Percentiles rank a stretch among this genome's conserved stretches.
Evolutionary conservation across 495 filamentous ascomycete species (phyloP).

Genomic region (Antarctomyces pellizariae): DNA sequence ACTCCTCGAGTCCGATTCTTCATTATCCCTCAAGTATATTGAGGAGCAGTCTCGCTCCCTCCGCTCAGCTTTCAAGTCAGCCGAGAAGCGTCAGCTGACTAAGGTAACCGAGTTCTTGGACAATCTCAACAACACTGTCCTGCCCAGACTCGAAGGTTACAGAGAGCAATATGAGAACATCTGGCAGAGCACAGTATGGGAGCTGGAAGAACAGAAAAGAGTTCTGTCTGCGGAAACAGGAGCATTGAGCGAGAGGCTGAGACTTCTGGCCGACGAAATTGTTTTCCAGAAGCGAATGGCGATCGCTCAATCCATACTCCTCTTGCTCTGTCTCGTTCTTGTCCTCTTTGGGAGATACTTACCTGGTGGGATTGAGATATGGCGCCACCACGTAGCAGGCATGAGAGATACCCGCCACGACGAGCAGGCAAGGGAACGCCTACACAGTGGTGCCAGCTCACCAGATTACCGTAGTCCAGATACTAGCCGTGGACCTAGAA

Average conservation of each 20-base stretch:
- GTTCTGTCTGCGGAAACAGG: constrained; percentile 59
- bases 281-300: constrained; percentile 91
- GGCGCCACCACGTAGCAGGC: constrained; percentile 10
- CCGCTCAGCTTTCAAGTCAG: constrained; percentile 72
- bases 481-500: too few relatives aligned
- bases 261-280: constrained; percentile 75
- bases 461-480: too few relatives aligned
- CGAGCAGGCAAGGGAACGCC: too few relatives aligned
- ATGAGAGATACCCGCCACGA: too few relatives aligned
- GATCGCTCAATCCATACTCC: constrained; percentile 65
- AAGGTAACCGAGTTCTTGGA: constrained; percentile 69
- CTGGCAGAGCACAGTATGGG: constrained; percentile 84
- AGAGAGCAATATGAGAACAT: constrained; percentile 81
- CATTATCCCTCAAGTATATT: constrained; percentile 84
- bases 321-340: constrained; percentile 69
- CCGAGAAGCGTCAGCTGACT: constrained; percentile 66
- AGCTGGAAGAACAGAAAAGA: constrained; percentile 67
- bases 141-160: constrained; percentile 62
- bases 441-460: too few relatives aligned
- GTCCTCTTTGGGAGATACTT: constrained; percentile 47
- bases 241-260: constrained; percentile 59
- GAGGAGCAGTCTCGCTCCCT: constrained; percentile 85
- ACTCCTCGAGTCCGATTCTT: constrained; percentile 76
- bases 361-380: constrained; percentile 9
- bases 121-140: constrained; percentile 62